Percentiles rank a stretch among this genome's conserved stretches.
Conservation (phyloP, 768 basidiomycete genomes). For the Candolleomyces efflorescens region DNA sequence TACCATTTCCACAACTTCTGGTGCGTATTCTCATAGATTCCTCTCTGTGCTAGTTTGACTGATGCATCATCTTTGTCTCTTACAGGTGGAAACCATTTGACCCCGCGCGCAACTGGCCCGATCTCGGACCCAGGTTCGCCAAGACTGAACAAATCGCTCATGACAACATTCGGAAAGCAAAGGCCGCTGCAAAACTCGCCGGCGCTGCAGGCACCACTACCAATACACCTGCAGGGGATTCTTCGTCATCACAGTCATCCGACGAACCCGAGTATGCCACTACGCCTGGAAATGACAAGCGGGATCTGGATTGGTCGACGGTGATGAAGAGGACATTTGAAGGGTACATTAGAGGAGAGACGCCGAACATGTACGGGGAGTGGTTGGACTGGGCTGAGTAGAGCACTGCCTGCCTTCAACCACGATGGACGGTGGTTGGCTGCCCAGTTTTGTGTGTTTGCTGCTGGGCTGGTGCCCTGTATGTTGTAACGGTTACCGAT, state of each 20-base stretch:
- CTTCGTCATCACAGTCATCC: neutral
- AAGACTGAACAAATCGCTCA: slow-evolving; percentile 70
- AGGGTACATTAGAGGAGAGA: slow-evolving; percentile 78
- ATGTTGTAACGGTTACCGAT: no score
- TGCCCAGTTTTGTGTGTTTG: neutral
- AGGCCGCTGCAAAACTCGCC: slow-evolving; percentile 17
- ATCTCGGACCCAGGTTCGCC: slow-evolving; percentile 76
- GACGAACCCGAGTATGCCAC: slow-evolving; percentile 31
- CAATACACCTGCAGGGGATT: neutral
- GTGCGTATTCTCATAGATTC: slow-evolving; percentile 36
- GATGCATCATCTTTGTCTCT: neutral
- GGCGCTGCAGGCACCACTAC: slow-evolving; percentile 11
- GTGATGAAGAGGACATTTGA: slow-evolving; percentile 96
- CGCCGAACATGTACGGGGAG: slow-evolving; percentile 93
- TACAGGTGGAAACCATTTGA: slow-evolving; percentile 94
- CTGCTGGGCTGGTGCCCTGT: no score
- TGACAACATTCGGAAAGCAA: slow-evolving; percentile 27
- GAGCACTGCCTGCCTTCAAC: neutral
- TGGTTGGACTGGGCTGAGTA: slow-evolving; percentile 41
- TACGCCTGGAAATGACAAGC: slow-evolving; percentile 49
- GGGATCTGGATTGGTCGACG: slow-evolving; percentile 81
- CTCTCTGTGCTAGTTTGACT: no score
- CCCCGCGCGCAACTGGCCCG: slow-evolving; percentile 82
- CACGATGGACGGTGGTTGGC: neutral
- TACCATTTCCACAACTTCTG: slow-evolving; percentile 96